Base-by-base conservation (phyloP, 257 asterid genomes). In the Solanum sejunctum region DNA sequence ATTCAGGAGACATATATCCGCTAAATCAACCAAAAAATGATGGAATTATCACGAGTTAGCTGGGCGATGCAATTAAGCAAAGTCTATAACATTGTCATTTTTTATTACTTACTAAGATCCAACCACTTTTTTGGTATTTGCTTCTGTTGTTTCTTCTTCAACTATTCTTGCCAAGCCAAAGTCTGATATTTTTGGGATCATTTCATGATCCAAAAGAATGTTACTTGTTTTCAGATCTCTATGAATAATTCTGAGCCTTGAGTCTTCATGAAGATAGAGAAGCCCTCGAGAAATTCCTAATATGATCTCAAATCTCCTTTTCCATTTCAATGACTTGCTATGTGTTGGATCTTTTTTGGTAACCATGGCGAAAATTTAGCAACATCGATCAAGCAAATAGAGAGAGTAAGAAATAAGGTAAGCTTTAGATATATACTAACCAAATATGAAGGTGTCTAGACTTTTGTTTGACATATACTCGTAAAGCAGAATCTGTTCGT, bases 1-100 rank as follows among this genome's bases (percentile, higher is more conserved):
- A 88, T 77, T 88, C 87, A 23, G 90, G 90, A 61, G 90, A 67
- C 88, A 88, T 87, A 85, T 87, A 87, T 10, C 89, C 86, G 26
- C 88, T 85, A 57, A 55, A 84, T 57, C 54, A 56, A 11, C 3
- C 71, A n/a, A 39, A 75, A 8, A 77, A 49, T 15, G 82, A 77
- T 28, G 73, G 72, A 77, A 7, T 13, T 1, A 51, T 15, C 82
- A 77, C 0, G 45, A 77, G 61, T 77, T 9, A 49, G 21, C 1
- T 77, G 45, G 15, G 39, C 1, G 16, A 49, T 1, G 23, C 6
- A 49, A 51, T 26, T 0, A 51, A 51, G 61, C 45, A 75, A 77
- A 51, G 82, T 51, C 23, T 45, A 51, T 49, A 21, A 15, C 15
- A 47, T 49, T 75, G 61, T 13, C 21, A 49, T 75, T 21, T 75